Conservation (phyloP, 2,329 filamentous ascomycete species). For the Trichoderma aggressivum region DNA sequence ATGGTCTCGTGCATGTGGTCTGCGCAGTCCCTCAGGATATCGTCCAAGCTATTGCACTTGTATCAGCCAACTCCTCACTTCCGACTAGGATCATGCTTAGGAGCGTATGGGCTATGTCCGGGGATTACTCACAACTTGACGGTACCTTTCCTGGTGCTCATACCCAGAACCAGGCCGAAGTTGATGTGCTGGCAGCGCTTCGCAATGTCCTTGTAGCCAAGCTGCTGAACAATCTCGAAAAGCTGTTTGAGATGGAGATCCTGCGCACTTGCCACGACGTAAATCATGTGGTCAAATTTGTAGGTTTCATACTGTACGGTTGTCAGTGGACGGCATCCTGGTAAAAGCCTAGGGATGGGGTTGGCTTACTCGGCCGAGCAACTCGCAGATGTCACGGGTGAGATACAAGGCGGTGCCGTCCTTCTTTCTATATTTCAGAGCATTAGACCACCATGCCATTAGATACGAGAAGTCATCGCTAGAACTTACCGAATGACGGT, state of each 20-base stretch:
- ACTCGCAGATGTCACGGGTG: slow-evolving; percentile 73
- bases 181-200: slow-evolving; percentile 69
- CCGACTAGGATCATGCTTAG: background rate
- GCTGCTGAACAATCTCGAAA: slow-evolving; percentile 71
- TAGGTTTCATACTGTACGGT: slow-evolving; percentile 47
- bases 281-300: slow-evolving; percentile 76
- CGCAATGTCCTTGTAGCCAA: slow-evolving; percentile 65
- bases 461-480: background rate
- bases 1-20: slow-evolving; percentile 99
- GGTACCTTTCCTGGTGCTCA: slow-evolving; percentile 68
- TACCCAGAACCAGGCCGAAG: slow-evolving; percentile 68
- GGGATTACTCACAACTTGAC: slow-evolving; percentile 58
- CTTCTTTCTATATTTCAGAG: slow-evolving; percentile 46
- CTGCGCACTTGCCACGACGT: slow-evolving; percentile 70
- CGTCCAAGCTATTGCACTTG: slow-evolving; percentile 35
- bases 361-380: slow-evolving; percentile 53
- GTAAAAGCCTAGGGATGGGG: background rate
- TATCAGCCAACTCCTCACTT: background rate
- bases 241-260: slow-evolving; percentile 71
- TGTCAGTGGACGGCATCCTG: background rate
- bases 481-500: slow-evolving; percentile 56
- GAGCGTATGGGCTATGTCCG: background rate
- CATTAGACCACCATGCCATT: background rate
- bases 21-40: slow-evolving; percentile 59
- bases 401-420: slow-evolving; percentile 75